Percentiles rank a stretch among this genome's conserved stretches.
Conservation (phyloP, 2,329 filamentous ascomycete species). For the Paecilomyces niveus region DNA sequence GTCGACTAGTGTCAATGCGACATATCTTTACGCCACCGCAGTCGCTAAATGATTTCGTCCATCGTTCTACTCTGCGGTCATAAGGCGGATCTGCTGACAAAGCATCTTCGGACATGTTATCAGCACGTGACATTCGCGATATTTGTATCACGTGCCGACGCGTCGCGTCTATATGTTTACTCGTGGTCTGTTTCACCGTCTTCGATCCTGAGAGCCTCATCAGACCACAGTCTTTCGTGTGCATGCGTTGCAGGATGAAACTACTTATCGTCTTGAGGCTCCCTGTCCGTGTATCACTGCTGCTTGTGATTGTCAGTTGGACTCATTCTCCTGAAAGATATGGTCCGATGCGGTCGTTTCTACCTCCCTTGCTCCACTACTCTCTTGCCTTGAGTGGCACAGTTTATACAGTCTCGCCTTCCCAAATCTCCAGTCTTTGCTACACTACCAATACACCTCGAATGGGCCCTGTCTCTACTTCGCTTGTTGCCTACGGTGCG, state of each 20-base stretch:
- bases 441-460: slow-evolving; percentile 48
- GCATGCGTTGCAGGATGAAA: not conserved
- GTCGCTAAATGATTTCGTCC: not conserved
- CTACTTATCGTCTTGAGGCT: not conserved
- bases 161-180: slow-evolving; percentile 3
- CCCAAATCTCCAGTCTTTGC: slow-evolving; percentile 70
- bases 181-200: not conserved
- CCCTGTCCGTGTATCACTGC: not conserved
- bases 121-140: not conserved
- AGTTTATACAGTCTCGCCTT: slow-evolving; percentile 61
- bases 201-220: slow-evolving; percentile 1
- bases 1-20: not conserved
- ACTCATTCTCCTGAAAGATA: slow-evolving; percentile 4
- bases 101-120: not conserved
- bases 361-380: slow-evolving; percentile 19
- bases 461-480: slow-evolving; percentile 29
- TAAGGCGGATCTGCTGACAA: not conserved
- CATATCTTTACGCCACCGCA: not conserved
- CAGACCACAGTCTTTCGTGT: not conserved
- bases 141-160: slow-evolving; percentile 1
- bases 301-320: slow-evolving; percentile 3
- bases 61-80: not conserved
- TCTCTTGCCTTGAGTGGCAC: slow-evolving; percentile 31
- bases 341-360: not conserved
- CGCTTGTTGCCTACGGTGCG: slow-evolving; percentile 16